These are phyloP conservation scores for Conidiobolus incongruus DNA, from an alignment of 371 early-diverging fungal species.

Conservation along the genomic window DNA sequence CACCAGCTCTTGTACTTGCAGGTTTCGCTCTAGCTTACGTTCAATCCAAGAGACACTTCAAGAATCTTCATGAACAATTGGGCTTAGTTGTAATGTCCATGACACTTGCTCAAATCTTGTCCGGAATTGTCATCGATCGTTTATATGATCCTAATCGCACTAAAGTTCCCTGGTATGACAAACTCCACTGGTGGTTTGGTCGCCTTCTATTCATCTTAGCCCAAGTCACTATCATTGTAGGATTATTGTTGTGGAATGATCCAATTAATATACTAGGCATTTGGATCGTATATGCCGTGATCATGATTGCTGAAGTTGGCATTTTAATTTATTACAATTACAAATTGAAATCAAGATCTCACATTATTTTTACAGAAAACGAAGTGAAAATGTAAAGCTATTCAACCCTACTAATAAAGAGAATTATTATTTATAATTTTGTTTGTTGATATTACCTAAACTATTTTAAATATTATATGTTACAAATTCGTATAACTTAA, in stretches of 20 bases:
- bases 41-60: background rate
- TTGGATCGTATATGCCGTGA: background rate
- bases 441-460: too few species aligned
- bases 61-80: background rate
- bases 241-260: too few species aligned
- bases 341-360: too few species aligned
- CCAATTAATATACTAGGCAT: background rate
- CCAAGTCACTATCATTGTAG: background rate
- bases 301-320: background rate
- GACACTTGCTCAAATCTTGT: background rate
- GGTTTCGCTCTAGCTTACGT: background rate
- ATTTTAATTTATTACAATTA: too few species aligned
- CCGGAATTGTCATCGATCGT: background rate
- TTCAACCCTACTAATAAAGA: too few species aligned
- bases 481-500: too few species aligned
- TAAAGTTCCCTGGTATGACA: background rate
- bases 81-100: background rate
- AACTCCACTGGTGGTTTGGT: constrained; percentile 1
- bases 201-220: background rate
- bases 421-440: too few species aligned
- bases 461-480: too few species aligned
- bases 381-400: too few species aligned
- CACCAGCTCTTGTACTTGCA: background rate
- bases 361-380: too few species aligned
- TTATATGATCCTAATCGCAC: background rate